phyloP scores from a whole-genome alignment of 1,284 basidiomycete genomes.

The Amylostereum areolatum region DNA sequence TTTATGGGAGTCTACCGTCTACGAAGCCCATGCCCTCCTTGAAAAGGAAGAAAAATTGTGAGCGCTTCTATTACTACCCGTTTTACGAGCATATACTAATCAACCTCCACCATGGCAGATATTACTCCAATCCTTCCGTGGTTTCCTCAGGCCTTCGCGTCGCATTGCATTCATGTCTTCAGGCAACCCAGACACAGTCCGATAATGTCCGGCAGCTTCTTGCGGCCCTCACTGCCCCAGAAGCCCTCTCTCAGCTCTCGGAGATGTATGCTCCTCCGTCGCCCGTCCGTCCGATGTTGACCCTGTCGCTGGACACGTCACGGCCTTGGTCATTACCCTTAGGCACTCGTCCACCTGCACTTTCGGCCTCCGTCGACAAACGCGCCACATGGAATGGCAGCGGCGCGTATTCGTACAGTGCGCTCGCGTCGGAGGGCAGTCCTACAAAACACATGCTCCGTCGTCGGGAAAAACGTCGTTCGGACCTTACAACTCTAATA shows the following conservation, averaged over 20 bases:
- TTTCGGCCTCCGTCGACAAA: conserved; percentile 34
- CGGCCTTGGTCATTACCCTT: conserved; percentile 19
- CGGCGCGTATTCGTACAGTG: conserved; percentile 34
- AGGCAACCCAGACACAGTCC: conserved; percentile 70
- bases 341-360: conserved; percentile 3
- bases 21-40: conserved; percentile 56
- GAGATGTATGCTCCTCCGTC: conserved; percentile 83
- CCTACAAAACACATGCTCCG: conserved; percentile 35
- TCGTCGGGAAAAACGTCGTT: conserved; percentile 45
- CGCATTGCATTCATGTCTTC: conserved; percentile 62
- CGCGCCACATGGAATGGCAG: conserved; percentile 68
- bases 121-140: conserved; percentile 36
- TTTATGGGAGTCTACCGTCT: conserved; percentile 66
- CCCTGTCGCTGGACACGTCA: conserved; percentile 9
- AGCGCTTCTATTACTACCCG: conserved; percentile 4
- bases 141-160: conserved; percentile 58
- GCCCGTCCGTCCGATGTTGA: conserved; percentile 37
- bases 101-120: conserved; percentile 25
- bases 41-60: conserved; percentile 68
- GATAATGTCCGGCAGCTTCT: conserved; percentile 75
- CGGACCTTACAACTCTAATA: conserved; percentile 45
- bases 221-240: conserved; percentile 62
- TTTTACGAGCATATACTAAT: background rate
- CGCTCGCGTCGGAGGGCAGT: conserved; percentile 38
- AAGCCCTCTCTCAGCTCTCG: conserved; percentile 62